Percentiles rank a stretch among this genome's conserved stretches.
Evolutionary conservation across 1,139 yeast genomes (phyloP).

Genomic region (Debaryomyces fabryi): DNA sequence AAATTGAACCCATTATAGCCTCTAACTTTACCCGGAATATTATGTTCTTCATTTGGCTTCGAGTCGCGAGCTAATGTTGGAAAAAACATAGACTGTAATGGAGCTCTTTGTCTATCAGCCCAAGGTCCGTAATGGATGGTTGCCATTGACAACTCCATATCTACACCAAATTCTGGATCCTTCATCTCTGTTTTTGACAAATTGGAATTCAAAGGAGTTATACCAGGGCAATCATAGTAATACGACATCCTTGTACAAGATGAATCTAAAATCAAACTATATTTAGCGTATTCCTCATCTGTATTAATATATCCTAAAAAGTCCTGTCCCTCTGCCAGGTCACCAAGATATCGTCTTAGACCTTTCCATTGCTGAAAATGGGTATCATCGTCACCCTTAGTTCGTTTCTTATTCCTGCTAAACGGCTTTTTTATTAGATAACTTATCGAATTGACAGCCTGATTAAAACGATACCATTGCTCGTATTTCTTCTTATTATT

Average conservation of each 20-base stretch:
- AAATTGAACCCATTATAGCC: conserved; percentile 59
- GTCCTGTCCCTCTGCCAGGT: conserved; percentile 30
- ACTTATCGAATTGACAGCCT: conserved; percentile 17
- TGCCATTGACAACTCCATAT: conserved; percentile 60
- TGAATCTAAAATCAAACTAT: conserved; percentile 72
- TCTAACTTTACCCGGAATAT: conserved; percentile 52
- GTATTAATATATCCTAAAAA: conserved; percentile 34
- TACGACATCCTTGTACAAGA: conserved; percentile 56
- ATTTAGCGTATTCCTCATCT: conserved; percentile 79
- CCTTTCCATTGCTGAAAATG: conserved; percentile 41
- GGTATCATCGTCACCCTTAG: conserved; percentile 10
- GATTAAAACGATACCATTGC: conserved; percentile 27
- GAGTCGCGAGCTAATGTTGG: conserved; percentile 70
- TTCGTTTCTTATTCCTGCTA: conserved; percentile 7
- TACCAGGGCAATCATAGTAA: conserved; percentile 73
- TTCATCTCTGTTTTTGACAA: conserved; percentile 16
- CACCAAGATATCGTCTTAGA: conserved; percentile 45
- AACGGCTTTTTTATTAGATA: conserved; percentile 4
- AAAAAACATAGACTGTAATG: conserved; percentile 65
- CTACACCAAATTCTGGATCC: conserved; percentile 68
- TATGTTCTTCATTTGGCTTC: conserved; percentile 41
- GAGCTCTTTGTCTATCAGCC: conserved; percentile 83
- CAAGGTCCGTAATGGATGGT: conserved; percentile 91
- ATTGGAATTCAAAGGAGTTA: conserved; percentile 39
- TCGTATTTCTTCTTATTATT: conserved; percentile 22